These are phyloP conservation scores for Piper betle DNA, from an alignment of 164 flowering plant species.

Conservation along the genomic window DNA sequence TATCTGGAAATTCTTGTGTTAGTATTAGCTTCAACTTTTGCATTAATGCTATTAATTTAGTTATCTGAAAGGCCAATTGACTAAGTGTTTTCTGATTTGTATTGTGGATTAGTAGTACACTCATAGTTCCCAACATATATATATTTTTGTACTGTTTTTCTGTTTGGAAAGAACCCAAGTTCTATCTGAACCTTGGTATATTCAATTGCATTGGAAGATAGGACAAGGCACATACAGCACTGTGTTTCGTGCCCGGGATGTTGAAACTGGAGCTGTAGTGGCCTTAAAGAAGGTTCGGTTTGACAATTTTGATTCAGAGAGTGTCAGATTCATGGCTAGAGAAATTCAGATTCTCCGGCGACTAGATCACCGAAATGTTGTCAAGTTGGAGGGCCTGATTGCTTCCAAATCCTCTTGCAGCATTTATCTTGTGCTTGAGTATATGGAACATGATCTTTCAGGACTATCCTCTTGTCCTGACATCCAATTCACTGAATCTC, in stretches of 20 bases:
- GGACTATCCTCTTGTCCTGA: slow-evolving; percentile 63
- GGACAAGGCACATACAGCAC: slow-evolving; percentile 97
- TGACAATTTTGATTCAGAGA: slow-evolving; percentile 78
- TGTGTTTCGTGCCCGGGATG: slow-evolving; percentile 70
- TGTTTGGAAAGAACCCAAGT: neutral
- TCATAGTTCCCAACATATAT: neutral
- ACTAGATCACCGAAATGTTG: slow-evolving; percentile 80
- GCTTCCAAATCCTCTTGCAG: slow-evolving; percentile 63
- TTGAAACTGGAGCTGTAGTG: slow-evolving; percentile 55
- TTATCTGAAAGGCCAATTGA: too few species aligned
- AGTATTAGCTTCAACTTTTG: too few species aligned
- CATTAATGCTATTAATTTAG: too few species aligned
- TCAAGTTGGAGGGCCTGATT: slow-evolving; percentile 76
- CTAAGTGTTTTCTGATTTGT: too few species aligned
- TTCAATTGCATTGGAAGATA: slow-evolving; percentile 32
- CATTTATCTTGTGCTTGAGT: slow-evolving; percentile 88
- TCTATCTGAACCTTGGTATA: slow-evolving; percentile 6
- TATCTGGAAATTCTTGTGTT: too few species aligned
- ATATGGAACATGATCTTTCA: slow-evolving; percentile 95
- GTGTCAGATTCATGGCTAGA: slow-evolving; percentile 91
- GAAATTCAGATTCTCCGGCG: slow-evolving; percentile 77
- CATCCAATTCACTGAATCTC: slow-evolving; percentile 66
- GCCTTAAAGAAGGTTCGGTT: slow-evolving; percentile 85
- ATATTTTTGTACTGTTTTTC: too few species aligned
- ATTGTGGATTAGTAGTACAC: too few species aligned